Base-by-base conservation (phyloP, 2,329 filamentous ascomycete genomes). In the Scedosporium apiospermum region DNA sequence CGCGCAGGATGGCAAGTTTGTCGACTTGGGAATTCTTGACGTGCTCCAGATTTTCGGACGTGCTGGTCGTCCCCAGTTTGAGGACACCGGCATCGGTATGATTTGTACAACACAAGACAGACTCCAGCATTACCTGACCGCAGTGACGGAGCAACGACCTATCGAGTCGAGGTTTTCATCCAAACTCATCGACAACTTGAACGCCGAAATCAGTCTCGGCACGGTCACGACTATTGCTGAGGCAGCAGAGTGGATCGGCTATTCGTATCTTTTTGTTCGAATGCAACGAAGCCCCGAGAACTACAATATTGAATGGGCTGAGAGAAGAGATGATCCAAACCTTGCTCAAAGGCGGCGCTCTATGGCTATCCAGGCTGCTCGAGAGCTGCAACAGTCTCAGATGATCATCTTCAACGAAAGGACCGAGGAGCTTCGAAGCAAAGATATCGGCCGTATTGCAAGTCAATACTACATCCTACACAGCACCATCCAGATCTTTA, bases 401-500 rank as follows among this genome's bases (percentile, higher is more conserved):
- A 99, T 99, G 96, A 95, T 99, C 69, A 95, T 99, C 63, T 99
- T 93, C 79, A 97, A 99, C 67, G 95, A 98, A 71, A 85, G 81
- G 18, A 99, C 93, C 0, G 93, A 97, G 68, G 93, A 97, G 69
- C 83, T 99, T 7, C 87, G 91, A 64, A 90, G 92, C 64, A 99
- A 99, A 73, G 93, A 99, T 69, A 89, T 98, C 60, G 95, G 95
- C 3, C 88, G 95, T 16, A 99, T 99, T 72, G 95, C 95, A 16
- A 98, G 93, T 73, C 93, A 99, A 73, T 99, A 89, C 71, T 99
- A 99, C 71, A 93, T 99, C 58, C 81, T 96, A 58, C 93, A 99
- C 70, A 89, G 89, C 14, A 97, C 91, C 73, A 89, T 99, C 65
- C 89, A 98, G 72, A 90, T 98, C 51, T 99, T 99, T 83, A 99